Conservation (phyloP, 1,284 basidiomycete species). For the Tylopilus sp. region DNA sequence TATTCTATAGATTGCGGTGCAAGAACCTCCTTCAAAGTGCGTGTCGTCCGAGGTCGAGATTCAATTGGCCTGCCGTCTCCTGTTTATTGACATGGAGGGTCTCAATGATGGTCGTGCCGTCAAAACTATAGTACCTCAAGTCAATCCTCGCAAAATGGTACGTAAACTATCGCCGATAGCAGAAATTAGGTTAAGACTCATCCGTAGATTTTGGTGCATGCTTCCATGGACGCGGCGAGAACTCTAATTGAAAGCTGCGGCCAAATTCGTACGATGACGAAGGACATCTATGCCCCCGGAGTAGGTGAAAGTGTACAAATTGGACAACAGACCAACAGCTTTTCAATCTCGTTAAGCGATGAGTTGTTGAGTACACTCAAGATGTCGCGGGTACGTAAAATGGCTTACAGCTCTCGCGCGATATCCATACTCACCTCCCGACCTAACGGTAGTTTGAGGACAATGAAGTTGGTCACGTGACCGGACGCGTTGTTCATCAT, state of each 20-base stretch:
- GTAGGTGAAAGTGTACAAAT: slow-evolving; percentile 79
- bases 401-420: not conserved
- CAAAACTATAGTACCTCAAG: slow-evolving; percentile 94
- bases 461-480: slow-evolving; percentile 91
- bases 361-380: slow-evolving; percentile 75
- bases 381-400: slow-evolving; percentile 77
- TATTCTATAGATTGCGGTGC: slow-evolving; percentile 54
- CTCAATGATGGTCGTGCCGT: slow-evolving; percentile 94
- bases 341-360: slow-evolving; percentile 92
- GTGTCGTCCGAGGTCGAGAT: slow-evolving; percentile 73
- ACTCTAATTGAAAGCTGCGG: slow-evolving; percentile 77
- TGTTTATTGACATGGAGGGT: slow-evolving; percentile 95
- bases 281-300: slow-evolving; percentile 81
- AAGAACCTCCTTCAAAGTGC: slow-evolving; percentile 91
- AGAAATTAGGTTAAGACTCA: slow-evolving; percentile 6
- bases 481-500: slow-evolving; percentile 78
- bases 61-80: slow-evolving; percentile 77
- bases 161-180: slow-evolving; percentile 14
- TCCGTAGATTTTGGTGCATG: slow-evolving; percentile 84
- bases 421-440: slow-evolving; percentile 6
- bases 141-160: slow-evolving; percentile 94
- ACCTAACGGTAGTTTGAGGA: slow-evolving; percentile 77
- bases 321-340: slow-evolving; percentile 93
- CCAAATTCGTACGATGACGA: slow-evolving; percentile 82
- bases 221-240: slow-evolving; percentile 60